Evolutionary conservation across 1,139 yeast genomes (phyloP), one percentile per base, ranked within the genome.

Genomic region (Pichia cactophila): DNA sequence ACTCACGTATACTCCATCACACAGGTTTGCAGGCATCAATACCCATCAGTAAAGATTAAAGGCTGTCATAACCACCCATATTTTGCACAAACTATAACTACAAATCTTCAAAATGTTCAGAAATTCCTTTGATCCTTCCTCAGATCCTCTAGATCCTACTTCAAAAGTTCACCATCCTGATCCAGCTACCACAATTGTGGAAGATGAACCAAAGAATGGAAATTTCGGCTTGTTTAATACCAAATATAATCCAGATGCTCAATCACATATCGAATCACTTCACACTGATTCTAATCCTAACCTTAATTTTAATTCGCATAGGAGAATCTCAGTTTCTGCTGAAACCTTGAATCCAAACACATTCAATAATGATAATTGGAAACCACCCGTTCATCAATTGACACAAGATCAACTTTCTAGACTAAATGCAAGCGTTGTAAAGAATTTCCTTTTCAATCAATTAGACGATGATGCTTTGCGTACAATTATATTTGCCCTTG

Each of bases 261-360:
- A 29, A 11, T 17, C 26, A 2, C 41, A 17, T 12, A 38, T 5
- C 28, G 23, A 20, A 26, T 28, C 39, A 9, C 11, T 35, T 10
- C 38, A 43, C 26, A 33, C 44, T 9, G 35, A 31, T 31, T 31
- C 35, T 31, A 31, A 31, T 31, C 23, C 29, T 17, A 45, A 40
- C n/a, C 42, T 33, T 6, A 50, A 50, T 31, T 54, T 85, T 68
- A 86, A 86, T 63, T 88, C 89, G 45, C 80, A 83, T 65, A 79
- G 96, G 71, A 81, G 96, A 71, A 84, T 88, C 5, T 83, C 94
- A 29, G 96, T 88, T 26, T 80, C 89, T 47, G 96, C 95, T 5
- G 96, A 87, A 69, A 80, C 83, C 5, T 61, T 79, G 60, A 77
- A 78, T 60, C 83, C 83, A 17, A 80, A 75, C 53, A 74, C 72